Conservation (phyloP, 192 early-diverging fungal genomes). For the Phlyctochytrium bullatum region DNA sequence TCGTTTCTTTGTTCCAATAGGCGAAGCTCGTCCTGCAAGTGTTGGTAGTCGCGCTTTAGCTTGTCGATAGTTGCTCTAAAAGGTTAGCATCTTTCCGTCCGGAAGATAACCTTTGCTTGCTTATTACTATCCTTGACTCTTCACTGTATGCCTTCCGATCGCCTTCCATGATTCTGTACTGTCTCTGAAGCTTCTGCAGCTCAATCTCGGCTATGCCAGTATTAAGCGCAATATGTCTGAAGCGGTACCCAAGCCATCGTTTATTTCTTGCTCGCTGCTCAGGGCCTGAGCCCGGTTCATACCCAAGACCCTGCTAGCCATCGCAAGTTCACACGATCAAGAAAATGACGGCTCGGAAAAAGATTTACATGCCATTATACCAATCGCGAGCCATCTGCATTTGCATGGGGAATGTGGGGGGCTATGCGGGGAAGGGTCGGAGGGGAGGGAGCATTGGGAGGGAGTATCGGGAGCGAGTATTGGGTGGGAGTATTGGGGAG, state of each 20-base stretch:
- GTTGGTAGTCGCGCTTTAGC: constrained; percentile 49
- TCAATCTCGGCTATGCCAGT: constrained; percentile 49
- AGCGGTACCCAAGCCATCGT: constrained; percentile 48
- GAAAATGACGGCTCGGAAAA: no score
- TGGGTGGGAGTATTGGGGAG: no score
- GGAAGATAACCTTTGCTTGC: constrained; percentile 48
- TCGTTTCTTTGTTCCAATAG: constrained; percentile 50
- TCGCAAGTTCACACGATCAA: no score
- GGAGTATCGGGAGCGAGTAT: no score
- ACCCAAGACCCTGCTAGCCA: constrained; percentile 20
- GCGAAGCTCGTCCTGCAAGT: constrained; percentile 46
- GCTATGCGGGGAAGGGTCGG: no score
- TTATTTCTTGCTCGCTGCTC: constrained; percentile 46
- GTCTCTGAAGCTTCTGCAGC: constrained; percentile 51
- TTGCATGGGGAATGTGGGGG: no score
- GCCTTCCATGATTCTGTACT: constrained; percentile 60
- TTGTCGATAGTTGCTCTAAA: constrained; percentile 49
- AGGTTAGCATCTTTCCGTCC: background rate
- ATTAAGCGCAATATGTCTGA: background rate
- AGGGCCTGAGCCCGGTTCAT: constrained; percentile 37
- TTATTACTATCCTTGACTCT: constrained; percentile 50
- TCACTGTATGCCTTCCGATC: constrained; percentile 61
- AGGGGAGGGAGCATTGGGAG: no score
- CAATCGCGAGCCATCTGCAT: no score
- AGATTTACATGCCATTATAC: no score